Conservation (phyloP, 129 eudicot species). For the Calendula officinalis region DNA sequence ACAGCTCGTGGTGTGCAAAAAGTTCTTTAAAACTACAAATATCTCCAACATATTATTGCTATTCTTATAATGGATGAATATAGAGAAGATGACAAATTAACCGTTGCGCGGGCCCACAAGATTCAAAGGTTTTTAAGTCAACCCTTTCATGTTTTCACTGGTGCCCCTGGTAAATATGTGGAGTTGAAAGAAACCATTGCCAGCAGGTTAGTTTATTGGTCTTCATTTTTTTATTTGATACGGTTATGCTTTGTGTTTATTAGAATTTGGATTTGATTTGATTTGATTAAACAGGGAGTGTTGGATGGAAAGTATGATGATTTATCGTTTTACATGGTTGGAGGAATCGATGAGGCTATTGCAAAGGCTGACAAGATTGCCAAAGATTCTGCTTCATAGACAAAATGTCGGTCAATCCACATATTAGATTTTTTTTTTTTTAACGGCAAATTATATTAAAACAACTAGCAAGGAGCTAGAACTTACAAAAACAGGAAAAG, state of each 20-base stretch:
- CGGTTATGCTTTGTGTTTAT: too few species aligned
- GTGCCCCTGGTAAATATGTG: conserved; percentile 63
- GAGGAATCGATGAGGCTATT: conserved; percentile 79
- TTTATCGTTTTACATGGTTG: conserved; percentile 83
- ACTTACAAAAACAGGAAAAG: too few species aligned
- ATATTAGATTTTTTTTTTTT: too few species aligned
- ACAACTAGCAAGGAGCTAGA: too few species aligned
- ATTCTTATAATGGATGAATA: conserved; percentile 90
- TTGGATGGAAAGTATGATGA: conserved; percentile 82
- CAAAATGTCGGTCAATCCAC: too few species aligned
- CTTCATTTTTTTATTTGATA: background rate
- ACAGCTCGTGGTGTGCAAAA: conserved; percentile 95
- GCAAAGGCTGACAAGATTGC: conserved; percentile 87
- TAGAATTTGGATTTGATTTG: background rate
- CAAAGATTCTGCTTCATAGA: conserved; percentile 52
- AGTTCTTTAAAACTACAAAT: conserved; percentile 82
- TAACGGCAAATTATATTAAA: too few species aligned
- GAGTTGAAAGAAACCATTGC: conserved; percentile 80
- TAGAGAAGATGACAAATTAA: conserved; percentile 83
- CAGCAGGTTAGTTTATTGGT: conserved; percentile 52
- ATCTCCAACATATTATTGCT: conserved; percentile 90
- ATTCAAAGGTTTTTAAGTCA: conserved; percentile 84
- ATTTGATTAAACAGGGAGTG: conserved; percentile 27
- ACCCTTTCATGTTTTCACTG: conserved; percentile 76
- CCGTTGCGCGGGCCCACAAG: conserved; percentile 87